Base-by-base conservation (phyloP, 148 eudicot genomes). In the Vaccinium myrtillus region DNA sequence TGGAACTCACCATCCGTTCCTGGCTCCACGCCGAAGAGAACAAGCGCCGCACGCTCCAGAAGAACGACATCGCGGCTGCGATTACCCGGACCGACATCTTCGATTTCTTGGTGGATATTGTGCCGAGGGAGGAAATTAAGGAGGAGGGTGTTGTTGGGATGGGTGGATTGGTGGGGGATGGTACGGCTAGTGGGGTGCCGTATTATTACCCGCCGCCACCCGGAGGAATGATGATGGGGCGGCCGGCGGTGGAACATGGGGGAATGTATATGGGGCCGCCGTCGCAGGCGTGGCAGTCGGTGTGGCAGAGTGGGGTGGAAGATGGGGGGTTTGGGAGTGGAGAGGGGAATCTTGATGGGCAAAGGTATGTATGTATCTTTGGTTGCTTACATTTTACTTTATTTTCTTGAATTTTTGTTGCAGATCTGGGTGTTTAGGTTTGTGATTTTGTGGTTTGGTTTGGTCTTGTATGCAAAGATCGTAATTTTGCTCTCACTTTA, bases 1-100 rank as follows among this genome's bases (percentile, higher is more conserved):
- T 94, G 8, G 98, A 94, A 80, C 95, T 94, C 79, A 94, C 98
- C 0, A 94, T 91, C 9, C 89, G 98, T 0, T 94, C 98, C 0
- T 94, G 98, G 98, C 87, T 94, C 21, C 98, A 94, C 86, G 98
- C 98, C 6, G 95, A 94, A 86, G 95, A 93, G 86, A 93, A 94
- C 86, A 94, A 94, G 89, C 88, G 98, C 1, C 67, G 98, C 0
- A 94, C 98, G 0, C 89, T 94, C 2, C 98, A 94, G 91, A 94
- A 94, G 86, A 92, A 91, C 23, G 98, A 94, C 84, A 94, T 94
- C 65, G 98, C 98, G 1, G 98, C 98, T 0, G 98, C 98, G 0
- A 94, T 94, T 6, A 94, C 94, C 1, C 76, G 98, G 1, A 94
- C 98, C 15, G 95, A 93, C 58, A 94, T 94, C 13, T 94, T 94